These are phyloP conservation scores for Penicillium vulpinum DNA, from an alignment of 2,329 filamentous ascomycete genomes.

Conservation along the genomic window DNA sequence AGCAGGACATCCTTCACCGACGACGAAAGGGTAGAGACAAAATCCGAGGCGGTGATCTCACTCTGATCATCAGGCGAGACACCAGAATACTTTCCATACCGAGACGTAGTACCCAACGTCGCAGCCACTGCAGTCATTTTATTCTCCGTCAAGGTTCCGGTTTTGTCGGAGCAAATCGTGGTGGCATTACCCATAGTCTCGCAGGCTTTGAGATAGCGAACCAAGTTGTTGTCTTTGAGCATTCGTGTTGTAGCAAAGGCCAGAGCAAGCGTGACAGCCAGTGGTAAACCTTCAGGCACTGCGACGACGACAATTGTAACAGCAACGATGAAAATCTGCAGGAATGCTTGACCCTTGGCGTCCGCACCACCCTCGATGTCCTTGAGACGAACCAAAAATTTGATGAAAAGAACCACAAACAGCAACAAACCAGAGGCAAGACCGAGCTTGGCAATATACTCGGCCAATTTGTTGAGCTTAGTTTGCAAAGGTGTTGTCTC, in stretches of 20 bases:
- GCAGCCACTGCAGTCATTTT: constrained; percentile 63
- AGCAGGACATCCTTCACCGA: constrained; percentile 59
- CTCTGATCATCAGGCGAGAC: constrained; percentile 36
- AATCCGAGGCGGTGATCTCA: constrained; percentile 56
- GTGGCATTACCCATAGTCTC: constrained; percentile 67
- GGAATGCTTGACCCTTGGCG: constrained; percentile 58
- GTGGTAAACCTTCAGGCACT: constrained; percentile 60
- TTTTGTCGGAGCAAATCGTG: constrained; percentile 66
- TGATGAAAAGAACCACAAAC: constrained; percentile 78
- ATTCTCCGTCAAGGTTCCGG: constrained; percentile 64
- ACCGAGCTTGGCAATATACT: constrained; percentile 76
- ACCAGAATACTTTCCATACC: constrained; percentile 46
- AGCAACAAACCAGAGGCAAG: constrained; percentile 70
- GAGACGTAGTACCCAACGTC: constrained; percentile 50
- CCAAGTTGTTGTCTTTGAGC: constrained; percentile 64
- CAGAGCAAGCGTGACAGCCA: constrained; percentile 62
- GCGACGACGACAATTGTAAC: constrained; percentile 62
- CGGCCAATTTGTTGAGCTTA: constrained; percentile 74
- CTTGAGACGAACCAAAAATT: constrained; percentile 66
- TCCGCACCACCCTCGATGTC: constrained; percentile 47
- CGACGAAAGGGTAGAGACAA: constrained; percentile 53
- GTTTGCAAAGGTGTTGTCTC: constrained; percentile 77
- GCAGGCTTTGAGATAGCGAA: constrained; percentile 59
- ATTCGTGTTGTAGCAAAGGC: constrained; percentile 64
- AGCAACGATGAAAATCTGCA: constrained; percentile 59